Base-by-base conservation (phyloP, 306 rosid species). In the Vigna trinervia region DNA sequence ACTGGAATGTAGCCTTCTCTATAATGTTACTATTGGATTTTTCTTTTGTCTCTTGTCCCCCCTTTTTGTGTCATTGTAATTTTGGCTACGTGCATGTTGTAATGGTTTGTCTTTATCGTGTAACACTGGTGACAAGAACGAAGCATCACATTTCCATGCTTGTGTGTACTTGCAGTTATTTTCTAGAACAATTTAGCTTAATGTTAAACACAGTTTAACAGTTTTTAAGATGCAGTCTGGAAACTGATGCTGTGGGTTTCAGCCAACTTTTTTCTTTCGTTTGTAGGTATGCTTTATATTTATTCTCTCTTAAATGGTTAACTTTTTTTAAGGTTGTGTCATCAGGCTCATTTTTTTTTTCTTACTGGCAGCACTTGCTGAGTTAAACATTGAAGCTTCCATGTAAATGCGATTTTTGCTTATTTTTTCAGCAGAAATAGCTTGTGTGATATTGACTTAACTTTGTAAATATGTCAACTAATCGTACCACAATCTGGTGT, bases 391-490 rank as follows among this genome's bases (percentile, higher is more conserved):
- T 4, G 57, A 32, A 43, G 26, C 38, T 69, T 60, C 19, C 8
- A 7, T 60, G 51, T 48, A 71, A 39, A 38, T 60, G 10, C n/a
- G 26, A 22, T 22, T 22, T 52, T 52, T 4, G 4, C 58, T 52
- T 52, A 59, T 39, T 68, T 41, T 30, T 63, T 54, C 58, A 19
- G 20, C 66, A 54, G 56, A 78, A 72, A 52, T 72, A 68, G 59
- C 77, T 74, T 63, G 39, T 23, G 54, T 23, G n/a, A n/a, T 64
- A 58, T 65, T 46, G 1, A 2, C 34, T 61, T 32, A 61, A 61
- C 30, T 32, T 61, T 5, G 4, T 19, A 60, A 5, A 15, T 28
- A 48, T 60, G 43, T 48, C 65, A 59, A 59, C 17, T 28, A 77
- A 9, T 41, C 10, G 57, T 51, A 51, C 8, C 36, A 39, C 11